Conservation (phyloP, 2,329 filamentous ascomycete species). For the Claviceps maximensis region DNA sequence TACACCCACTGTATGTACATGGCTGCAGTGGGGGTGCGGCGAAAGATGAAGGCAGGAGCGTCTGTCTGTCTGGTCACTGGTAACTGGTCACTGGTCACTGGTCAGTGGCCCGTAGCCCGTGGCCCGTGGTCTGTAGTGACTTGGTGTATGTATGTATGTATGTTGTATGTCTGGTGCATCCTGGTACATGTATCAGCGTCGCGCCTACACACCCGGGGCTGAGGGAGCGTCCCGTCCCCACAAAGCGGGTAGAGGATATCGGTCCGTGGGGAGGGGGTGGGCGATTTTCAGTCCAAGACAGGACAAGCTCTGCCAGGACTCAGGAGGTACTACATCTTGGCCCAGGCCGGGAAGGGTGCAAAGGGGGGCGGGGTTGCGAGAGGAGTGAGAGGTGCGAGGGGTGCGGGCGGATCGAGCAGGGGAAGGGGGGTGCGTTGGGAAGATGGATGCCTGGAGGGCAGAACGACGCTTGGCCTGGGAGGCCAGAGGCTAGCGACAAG, state of each 20-base stretch:
- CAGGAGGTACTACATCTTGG: background rate
- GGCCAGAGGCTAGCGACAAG: background rate
- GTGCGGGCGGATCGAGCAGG: too few species aligned
- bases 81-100: too few species aligned
- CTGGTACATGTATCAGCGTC: background rate
- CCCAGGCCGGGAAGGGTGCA: too few species aligned
- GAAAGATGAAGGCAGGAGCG: background rate
- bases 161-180: too few species aligned
- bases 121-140: too few species aligned
- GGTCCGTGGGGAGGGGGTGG: slow-evolving; percentile 1
- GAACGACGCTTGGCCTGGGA: background rate
- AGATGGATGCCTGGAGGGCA: background rate
- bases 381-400: too few species aligned
- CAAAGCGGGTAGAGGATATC: slow-evolving; percentile 5
- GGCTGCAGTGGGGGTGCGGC: background rate
- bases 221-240: slow-evolving; percentile 5
- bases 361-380: too few species aligned
- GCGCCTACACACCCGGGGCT: background rate
- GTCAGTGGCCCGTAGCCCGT: too few species aligned
- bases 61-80: background rate
- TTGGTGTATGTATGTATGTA: too few species aligned
- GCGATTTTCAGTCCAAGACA: slow-evolving; percentile 1
- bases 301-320: background rate
- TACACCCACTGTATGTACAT: too few species aligned
- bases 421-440: background rate